Base-by-base conservation (phyloP, 169 alveolate species). In the Eimeria praecox region DNA sequence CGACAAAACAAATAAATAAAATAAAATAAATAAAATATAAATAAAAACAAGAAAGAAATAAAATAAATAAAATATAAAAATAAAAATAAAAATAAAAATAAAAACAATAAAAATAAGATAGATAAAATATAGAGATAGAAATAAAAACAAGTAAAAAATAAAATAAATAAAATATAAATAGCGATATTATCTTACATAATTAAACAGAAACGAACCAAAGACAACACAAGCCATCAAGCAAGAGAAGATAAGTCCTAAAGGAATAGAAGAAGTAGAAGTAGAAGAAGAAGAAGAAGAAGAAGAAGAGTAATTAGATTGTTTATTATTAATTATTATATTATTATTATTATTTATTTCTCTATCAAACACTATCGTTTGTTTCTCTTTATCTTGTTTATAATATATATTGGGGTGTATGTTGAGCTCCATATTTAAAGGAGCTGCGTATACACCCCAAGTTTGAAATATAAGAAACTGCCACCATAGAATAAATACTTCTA, bases 201-300 rank as follows among this genome's bases (percentile, higher is more conserved):
- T 54, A 52, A 90, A 90, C 18, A 71, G 30, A 18, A 66, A 33
- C 12, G 86, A 71, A 8, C 95, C 95, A 30, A 38, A 44, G 64
- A 62, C 89, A 16, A 54, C 46, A 12, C 69, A 35, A 5, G 59
- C 80, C 95, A 90, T 90, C 77, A 90, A 54, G 16, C 56, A 14
- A 8, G 95, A 87, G 42, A 90, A 90, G 62, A 54, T 66, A 33
- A 54, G 64, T 8, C 95, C 95, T 38, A 3, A 30, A 40, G 35
- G 24, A 38, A 54, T 49, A 49, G 5, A 12, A 49, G 5, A 8
- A 49, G 12, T 5, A 49, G 56, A 49, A 49, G 56, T 8, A 12
- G 12, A 49, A 12, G 5, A 8, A 49, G 12, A 12, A 49, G 56
- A 49, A 49, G 56, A 49, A 12, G 12, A 49, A 12, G 5, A 49